phyloP scores from a whole-genome alignment of 1,284 basidiomycete species.

The Phlebopus sp. region DNA sequence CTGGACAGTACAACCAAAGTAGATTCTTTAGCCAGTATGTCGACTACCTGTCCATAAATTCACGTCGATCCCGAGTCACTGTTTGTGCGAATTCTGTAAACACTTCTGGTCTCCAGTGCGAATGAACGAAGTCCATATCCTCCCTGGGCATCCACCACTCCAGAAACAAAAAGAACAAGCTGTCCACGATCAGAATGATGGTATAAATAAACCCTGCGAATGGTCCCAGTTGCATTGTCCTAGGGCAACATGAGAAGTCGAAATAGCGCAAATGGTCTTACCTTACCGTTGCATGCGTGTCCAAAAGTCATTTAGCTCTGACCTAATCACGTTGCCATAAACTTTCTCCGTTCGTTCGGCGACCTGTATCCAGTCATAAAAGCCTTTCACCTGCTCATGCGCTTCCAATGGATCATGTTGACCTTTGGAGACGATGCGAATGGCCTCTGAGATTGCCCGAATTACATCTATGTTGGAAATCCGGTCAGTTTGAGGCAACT shows the following conservation, averaged over 20 bases:
- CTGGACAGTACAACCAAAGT: neutral
- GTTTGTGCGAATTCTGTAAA: slow-evolving; percentile 33
- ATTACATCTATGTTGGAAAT: slow-evolving; percentile 68
- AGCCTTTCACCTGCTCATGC: slow-evolving; percentile 72
- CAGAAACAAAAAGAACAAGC: slow-evolving; percentile 72
- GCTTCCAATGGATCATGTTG: slow-evolving; percentile 78
- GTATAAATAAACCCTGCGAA: slow-evolving; percentile 78
- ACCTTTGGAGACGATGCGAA: slow-evolving; percentile 65
- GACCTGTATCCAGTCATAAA: slow-evolving; percentile 90
- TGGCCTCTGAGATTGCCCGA: slow-evolving; percentile 78
- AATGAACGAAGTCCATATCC: slow-evolving; percentile 64
- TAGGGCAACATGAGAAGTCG: slow-evolving; percentile 23
- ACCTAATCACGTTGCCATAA: slow-evolving; percentile 67
- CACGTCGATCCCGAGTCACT: neutral
- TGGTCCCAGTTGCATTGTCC: slow-evolving; percentile 68
- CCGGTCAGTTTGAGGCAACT: too few species aligned
- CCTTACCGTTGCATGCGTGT: slow-evolving; percentile 69
- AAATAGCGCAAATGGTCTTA: neutral
- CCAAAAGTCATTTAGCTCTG: slow-evolving; percentile 61
- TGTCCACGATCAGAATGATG: slow-evolving; percentile 77
- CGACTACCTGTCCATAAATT: too few species aligned
- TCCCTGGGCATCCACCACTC: slow-evolving; percentile 75
- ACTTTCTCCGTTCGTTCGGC: slow-evolving; percentile 81
- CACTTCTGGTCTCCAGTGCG: slow-evolving; percentile 39
- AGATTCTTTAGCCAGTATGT: neutral